Percentiles rank a stretch among this genome's conserved stretches.
Conservation (phyloP, 192 early-diverging fungal genomes). For the Coemansia sp. region DNA sequence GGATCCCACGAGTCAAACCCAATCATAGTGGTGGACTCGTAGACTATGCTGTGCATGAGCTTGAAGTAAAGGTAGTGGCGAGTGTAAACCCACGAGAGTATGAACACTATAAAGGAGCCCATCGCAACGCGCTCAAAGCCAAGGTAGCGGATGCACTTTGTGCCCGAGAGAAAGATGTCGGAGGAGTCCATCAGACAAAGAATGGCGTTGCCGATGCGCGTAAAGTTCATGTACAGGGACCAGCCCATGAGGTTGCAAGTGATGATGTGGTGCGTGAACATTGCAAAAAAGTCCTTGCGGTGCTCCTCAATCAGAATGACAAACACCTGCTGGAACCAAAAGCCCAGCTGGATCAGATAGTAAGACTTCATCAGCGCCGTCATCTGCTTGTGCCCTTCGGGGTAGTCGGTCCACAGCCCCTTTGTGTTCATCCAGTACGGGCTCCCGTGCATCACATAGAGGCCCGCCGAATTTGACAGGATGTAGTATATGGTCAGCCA, state of each 20-base stretch:
- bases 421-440: conserved; percentile 73
- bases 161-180: conserved; percentile 74
- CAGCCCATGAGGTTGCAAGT: conserved; percentile 66
- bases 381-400: conserved; percentile 60
- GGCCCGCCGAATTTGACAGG: conserved; percentile 62
- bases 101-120: conserved; percentile 64
- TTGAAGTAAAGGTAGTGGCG: conserved; percentile 72
- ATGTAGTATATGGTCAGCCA: conserved; percentile 68
- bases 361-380: conserved; percentile 64
- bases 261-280: conserved; percentile 76
- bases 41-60: conserved; percentile 61
- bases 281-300: conserved; percentile 72
- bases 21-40: conserved; percentile 44
- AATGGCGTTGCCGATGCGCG: conserved; percentile 77
- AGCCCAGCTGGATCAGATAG: conserved; percentile 74
- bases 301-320: conserved; percentile 71
- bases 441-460: conserved; percentile 67
- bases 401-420: conserved; percentile 71
- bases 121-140: conserved; percentile 59
- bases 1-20: conserved; percentile 28
- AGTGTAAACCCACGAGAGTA: conserved; percentile 73
- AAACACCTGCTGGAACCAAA: conserved; percentile 80
- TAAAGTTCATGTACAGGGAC: conserved; percentile 69
- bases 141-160: conserved; percentile 80
- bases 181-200: conserved; percentile 77